These are phyloP conservation scores for Friedmanniomyces simplex DNA, from an alignment of 495 filamentous ascomycete species.

Conservation along the genomic window DNA sequence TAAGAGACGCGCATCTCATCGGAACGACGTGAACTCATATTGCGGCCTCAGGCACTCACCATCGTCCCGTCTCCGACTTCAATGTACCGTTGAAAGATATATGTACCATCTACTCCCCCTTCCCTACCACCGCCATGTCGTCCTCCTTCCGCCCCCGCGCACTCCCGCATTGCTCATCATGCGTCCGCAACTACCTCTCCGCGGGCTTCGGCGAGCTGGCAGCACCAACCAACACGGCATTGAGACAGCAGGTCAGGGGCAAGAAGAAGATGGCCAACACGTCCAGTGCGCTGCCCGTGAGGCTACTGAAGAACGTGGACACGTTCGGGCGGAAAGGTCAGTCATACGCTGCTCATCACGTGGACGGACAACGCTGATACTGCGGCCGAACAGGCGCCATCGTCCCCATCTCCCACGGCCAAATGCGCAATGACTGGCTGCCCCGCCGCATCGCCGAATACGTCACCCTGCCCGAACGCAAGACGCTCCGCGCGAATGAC, in stretches of 20 bases:
- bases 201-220: conserved; percentile 14
- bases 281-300: conserved; percentile 45
- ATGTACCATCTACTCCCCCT: neutral
- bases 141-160: conserved; percentile 8
- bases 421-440: conserved; percentile 48
- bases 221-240: conserved; percentile 1
- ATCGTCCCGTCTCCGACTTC: neutral
- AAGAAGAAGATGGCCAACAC: conserved; percentile 43
- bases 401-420: conserved; percentile 42
- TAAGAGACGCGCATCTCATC: neutral
- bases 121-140: neutral
- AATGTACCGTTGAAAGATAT: too few species aligned
- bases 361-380: neutral
- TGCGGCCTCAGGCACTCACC: neutral
- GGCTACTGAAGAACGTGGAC: conserved; percentile 48
- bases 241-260: conserved; percentile 38
- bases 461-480: conserved; percentile 35
- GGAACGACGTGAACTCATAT: neutral
- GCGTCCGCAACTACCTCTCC: conserved; percentile 23
- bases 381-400: conserved; percentile 37
- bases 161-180: conserved; percentile 28
- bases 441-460: conserved; percentile 46
- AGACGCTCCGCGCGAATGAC: conserved; percentile 35
- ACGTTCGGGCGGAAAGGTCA: conserved; percentile 51
- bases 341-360: neutral